These are phyloP conservation scores for Myriosclerotinia duriaeana DNA, from an alignment of 2,329 filamentous ascomycete species.

Conservation along the genomic window DNA sequence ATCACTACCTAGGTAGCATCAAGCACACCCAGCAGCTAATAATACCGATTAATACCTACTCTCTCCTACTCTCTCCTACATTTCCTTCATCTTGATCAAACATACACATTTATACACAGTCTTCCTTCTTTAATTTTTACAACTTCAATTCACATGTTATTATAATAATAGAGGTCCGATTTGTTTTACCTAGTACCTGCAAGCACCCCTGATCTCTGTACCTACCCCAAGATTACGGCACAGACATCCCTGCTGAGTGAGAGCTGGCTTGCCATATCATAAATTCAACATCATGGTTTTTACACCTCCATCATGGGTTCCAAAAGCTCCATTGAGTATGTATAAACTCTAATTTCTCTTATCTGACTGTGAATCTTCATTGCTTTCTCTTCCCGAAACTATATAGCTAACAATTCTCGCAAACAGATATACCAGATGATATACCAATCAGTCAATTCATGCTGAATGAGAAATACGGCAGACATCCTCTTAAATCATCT, in stretches of 20 bases:
- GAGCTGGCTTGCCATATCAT: not conserved
- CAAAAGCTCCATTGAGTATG: conserved; percentile 56
- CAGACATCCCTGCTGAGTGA: not conserved
- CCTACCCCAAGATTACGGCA: not conserved
- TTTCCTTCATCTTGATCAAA: not conserved
- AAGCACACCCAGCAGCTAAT: not conserved
- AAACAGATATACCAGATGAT: conserved; percentile 57
- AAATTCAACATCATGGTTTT: conserved; percentile 46
- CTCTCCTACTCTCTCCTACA: too few relatives aligned
- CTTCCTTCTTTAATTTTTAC: not conserved
- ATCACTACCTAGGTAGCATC: not conserved
- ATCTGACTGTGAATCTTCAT: not conserved
- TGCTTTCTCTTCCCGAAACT: not conserved
- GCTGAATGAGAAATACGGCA: conserved; percentile 68
- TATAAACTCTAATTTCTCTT: conserved; percentile 18
- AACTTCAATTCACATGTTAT: not conserved
- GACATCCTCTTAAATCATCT: conserved; percentile 61
- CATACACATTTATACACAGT: not conserved
- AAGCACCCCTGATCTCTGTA: not conserved
- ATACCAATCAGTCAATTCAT: conserved; percentile 77
- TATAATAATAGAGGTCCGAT: too few relatives aligned
- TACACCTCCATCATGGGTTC: conserved; percentile 60
- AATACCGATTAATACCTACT: not conserved
- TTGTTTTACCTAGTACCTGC: too few relatives aligned
- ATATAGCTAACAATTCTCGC: conserved; percentile 20